Evolutionary conservation across 495 filamentous ascomycete genomes (phyloP), one percentile per base, ranked within the genome.

Genomic region (Letharia columbiana): DNA sequence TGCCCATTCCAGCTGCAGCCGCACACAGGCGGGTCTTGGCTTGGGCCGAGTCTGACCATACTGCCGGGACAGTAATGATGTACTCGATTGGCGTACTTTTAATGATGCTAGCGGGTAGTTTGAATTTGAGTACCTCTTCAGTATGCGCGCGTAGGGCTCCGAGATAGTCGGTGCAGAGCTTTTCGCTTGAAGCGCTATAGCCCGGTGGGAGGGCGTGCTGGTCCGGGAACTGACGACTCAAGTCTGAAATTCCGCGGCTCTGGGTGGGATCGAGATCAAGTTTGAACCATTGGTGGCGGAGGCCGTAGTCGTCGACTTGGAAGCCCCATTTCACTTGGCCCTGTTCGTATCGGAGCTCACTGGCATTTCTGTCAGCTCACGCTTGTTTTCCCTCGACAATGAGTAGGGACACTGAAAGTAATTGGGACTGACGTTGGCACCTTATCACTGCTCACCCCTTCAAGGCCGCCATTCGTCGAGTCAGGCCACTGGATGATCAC

Each of bases 1-100:
- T 69, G 17, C 87, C 87, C 82, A 91, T 86, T 15, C 88, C 88
- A 6, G 89, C 89, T 9, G 81, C 71, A 72, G 89, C 83, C 2
- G 88, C 88, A 23, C 87, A 87, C 58, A 80, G 76, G 20, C 86
- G 74, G 0, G 86, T 90, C 17, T 82, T 82, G 64, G 84, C 82
- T 75, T 90, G 90, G 31, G 89, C 89, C n/a, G 82, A 80, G 62
- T 91, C 88, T 35, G 84, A 85, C 89, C 89, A 91, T 13, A 91
- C 85, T 2, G 82, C 83, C 0, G 83, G 83, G 3, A 84, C 82
- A 2, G 82, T 84, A 47, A 85, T 73, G 37, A 91, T 84, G 67
- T 87, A 90, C 47, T 86, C 83, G 35, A 90, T 81, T 45, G 81
- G 82, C 8, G 83, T 88, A 4, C 79, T 81, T 7, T 80, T 77